Evolutionary conservation across 2,329 filamentous ascomycete species (phyloP), one percentile per base, ranked within the genome.

Genomic region (Pseudomassariella vexata): DNA sequence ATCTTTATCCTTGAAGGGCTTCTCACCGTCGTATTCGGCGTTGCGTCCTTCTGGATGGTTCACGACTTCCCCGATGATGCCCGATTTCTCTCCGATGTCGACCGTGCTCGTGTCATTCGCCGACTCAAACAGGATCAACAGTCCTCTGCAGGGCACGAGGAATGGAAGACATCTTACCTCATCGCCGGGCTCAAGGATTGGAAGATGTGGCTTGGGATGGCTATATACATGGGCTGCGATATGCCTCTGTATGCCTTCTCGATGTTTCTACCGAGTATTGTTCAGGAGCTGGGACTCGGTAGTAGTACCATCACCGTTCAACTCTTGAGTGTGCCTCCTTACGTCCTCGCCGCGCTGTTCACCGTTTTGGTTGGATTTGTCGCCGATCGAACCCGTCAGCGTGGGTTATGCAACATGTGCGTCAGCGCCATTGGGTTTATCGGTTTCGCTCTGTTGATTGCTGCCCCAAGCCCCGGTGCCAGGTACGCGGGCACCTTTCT

Each of bases 401-500:
- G 90, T 25, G 89, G 87, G 1, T 57, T 87, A 19, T 94, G 83
- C 68, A 95, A 95, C 50, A 85, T 95, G 18, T 38, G 53, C 11
- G 71, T 82, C 15, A 82, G 84, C 0, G 32, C 83, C 0, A 47
- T 95, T 3, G 87, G 81, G 8, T 80, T 94, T 11, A 58, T 66
- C 0, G 90, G 89, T 0, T 95, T 95, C 52, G 55, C 69, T 23
- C 88, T 95, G 80, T 69, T 95, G 3, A 65, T 94, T 2, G 76
- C 74, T 2, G 76, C 75, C 4, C 63, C 70, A 3, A 64, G 65
- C 5, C 66, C 87, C 0, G 70, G 67, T 0, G 77, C 90, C 1
- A 80, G 88, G 49, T 95, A 95, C 53, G 83, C 80, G 0, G 89
- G 84, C 0, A 84, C 79, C 0, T 95, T 94, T 57, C 66, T 95